Base-by-base conservation (phyloP, 495 filamentous ascomycete genomes). In the Daldinia vernicosa region DNA sequence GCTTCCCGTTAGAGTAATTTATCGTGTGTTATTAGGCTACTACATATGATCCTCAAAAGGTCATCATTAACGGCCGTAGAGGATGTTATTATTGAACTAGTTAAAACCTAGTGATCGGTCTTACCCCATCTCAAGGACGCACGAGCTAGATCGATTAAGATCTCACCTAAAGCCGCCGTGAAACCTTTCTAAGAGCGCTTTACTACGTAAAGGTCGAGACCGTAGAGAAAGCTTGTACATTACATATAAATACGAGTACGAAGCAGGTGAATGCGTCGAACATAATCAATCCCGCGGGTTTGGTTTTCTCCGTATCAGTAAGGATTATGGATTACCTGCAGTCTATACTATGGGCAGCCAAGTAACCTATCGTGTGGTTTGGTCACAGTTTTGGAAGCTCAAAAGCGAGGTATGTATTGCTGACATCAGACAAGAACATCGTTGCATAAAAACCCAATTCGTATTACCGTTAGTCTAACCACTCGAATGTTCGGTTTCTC, bases 111-210 rank as follows among this genome's bases (percentile, higher is more conserved):
- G 51, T 6, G n/a, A 27, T 8, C n/a, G 4, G 27, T 53, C 24
- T 30, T n/a, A 30, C 51, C 9, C 1, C 19, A 8, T 51, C 2
- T 51, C 39, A 17, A 1, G 9, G 22, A 28, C 27, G 26, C 24
- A 53, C 24, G 4, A 53, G 27, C 27, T n/a, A 9, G 53, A 35
- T 56, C 53, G 30, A 39, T 43, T 63, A 54, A 54, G 24, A 39
- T 63, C 60, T 63, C 33, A 63, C 60, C 22, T 54, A 30, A 63
- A 54, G 22, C 6, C 14, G 9, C 14, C 17, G 47, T 27, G 19
- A 50, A 40, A 54, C 60, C 32, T 30, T 22, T 11, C 17, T 5
- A 22, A 47, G 8, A 9, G 32, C 14, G 11, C 32, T 35, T 11
- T 3, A n/a, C n/a, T n/a, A n/a, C n/a, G n/a, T n/a, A 47, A 22